Base-by-base conservation (phyloP, 495 filamentous ascomycete species). In the Hypoxylon trugodes region DNA sequence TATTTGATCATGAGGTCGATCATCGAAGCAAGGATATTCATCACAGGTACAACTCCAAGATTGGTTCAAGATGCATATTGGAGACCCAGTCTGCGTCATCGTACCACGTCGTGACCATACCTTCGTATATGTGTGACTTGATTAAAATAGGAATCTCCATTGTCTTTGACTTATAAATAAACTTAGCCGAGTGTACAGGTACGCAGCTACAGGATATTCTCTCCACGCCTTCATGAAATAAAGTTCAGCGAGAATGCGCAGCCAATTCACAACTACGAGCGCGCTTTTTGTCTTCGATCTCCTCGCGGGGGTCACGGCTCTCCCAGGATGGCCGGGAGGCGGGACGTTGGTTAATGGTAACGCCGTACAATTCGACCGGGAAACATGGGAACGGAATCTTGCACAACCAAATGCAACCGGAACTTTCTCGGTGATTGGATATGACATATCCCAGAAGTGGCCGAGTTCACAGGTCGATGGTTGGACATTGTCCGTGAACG, bases 381-480 rank as follows among this genome's bases (percentile, higher is more conserved):
- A 40, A 22, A 38, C 59, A 3, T 70, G 67, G 67, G 67, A 70
- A 24, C 35, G 53, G n/a, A 63, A 55, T 8, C 63, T 70, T 25
- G 54, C 68, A 8, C 45, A 45, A 13, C 68, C 68, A 9, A 67
- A 70, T 21, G 64, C 63, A 6, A 67, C 67, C 1, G 67, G 59
- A 19, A 35, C 10, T 8, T 32, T 57, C 15, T n/a, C 63, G 12
- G 37, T 67, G 9, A 50, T 36, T 13, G 68, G 68, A 0, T 70
- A 57, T 24, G 63, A 70, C 28, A 36, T 70, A 21, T 63, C 63
- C 8, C 45, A 55, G 13, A 59, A 7, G 21, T 70, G 63, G 59
- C 63, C 68, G 15, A 61, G 63, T 51, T 30, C 58, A 13, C 19
- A 65, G 21, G 40, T 67, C 4, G 63, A 70, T 26, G 68, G 59